Evolutionary conservation across 2,329 filamentous ascomycete species (phyloP), one percentile per base, ranked within the genome.

Genomic region (Arthrobotrys sinensis): DNA sequence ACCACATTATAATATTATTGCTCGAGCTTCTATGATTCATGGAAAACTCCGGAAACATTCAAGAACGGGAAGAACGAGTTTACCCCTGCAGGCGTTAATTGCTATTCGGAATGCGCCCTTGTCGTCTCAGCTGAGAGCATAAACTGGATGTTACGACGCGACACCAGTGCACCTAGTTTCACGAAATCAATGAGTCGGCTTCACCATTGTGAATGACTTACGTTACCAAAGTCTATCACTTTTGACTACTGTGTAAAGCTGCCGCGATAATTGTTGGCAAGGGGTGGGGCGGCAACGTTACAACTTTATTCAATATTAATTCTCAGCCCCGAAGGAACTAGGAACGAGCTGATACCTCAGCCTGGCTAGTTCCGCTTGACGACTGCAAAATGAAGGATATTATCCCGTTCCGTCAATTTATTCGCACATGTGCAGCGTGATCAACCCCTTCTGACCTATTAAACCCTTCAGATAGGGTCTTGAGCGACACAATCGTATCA

Each of bases 21-120:
- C 36, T 38, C 32, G 46, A 55, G 55, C 48, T 66, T 60, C 66
- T 38, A 48, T 50, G 69, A 66, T 66, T 57, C 50, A 66, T 50
- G 12, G 40, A 12, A 50, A 43, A n/a, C 16, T 14, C 11, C 12
- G 24, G 21, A 36, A 28, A 43, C 10, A n/a, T 28, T 16, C 2
- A 11, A 19, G 16, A 3, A 38, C 28, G 52, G 32, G n/a, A 43
- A 28, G 32, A 38, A 21, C 32, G 28, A 36, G 32, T 38, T 19
- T 14, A 53, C 16, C 52, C 52, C 11, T 45, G 40, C 12, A 16
- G 40, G 2, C 2, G 6, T 21, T 21, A 38, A 12, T 53, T 36
- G 24, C 16, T 21, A 19, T 57, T 57, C 52, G 52, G 32, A 34
- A 16, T 53, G 14, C 48, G 14, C 8, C 32, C 52, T 57, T 57